Evolutionary conservation across 2,329 filamentous ascomycete species (phyloP).

Genomic region (Lasiodiplodia hormozganensis): DNA sequence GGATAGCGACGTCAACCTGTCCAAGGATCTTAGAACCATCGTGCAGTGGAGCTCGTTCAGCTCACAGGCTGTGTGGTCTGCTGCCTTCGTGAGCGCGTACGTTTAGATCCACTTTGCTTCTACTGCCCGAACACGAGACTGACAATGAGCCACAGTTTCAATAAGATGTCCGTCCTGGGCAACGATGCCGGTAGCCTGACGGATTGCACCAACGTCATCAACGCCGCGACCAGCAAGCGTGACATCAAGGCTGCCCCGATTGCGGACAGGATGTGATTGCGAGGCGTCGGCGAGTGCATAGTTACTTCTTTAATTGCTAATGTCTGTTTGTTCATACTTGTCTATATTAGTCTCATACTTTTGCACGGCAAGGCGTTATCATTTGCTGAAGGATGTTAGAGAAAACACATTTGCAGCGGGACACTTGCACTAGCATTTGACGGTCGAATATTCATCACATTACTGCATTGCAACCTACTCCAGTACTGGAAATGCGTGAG

Average conservation of each 20-base stretch:
- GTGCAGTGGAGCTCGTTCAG: conserved; percentile 33
- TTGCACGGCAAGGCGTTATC: not conserved
- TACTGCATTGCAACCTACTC: not conserved
- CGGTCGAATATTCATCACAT: not conserved
- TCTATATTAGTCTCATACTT: too few relatives aligned
- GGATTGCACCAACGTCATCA: conserved; percentile 45
- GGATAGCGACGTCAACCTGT: conserved; percentile 38
- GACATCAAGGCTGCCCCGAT: conserved; percentile 41
- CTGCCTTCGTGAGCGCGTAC: conserved; percentile 39
- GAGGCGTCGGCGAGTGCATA: not conserved
- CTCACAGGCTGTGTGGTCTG: conserved; percentile 40
- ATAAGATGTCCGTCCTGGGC: conserved; percentile 46
- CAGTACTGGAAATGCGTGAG: not conserved
- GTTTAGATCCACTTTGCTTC: not conserved
- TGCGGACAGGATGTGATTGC: conserved; percentile 35
- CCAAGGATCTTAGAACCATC: conserved; percentile 39
- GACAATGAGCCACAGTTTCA: conserved; percentile 34
- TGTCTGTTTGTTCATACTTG: conserved; percentile 9
- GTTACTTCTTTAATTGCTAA: conserved; percentile 8
- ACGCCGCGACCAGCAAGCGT: conserved; percentile 41
- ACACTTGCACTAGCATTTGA: not conserved
- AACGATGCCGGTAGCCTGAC: conserved; percentile 36
- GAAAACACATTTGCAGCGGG: not conserved
- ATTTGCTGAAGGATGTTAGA: too few relatives aligned
- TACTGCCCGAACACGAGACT: not conserved